Evolutionary conservation across 164 flowering plant species (phyloP).

Genomic region (Euptelea pleiosperma): DNA sequence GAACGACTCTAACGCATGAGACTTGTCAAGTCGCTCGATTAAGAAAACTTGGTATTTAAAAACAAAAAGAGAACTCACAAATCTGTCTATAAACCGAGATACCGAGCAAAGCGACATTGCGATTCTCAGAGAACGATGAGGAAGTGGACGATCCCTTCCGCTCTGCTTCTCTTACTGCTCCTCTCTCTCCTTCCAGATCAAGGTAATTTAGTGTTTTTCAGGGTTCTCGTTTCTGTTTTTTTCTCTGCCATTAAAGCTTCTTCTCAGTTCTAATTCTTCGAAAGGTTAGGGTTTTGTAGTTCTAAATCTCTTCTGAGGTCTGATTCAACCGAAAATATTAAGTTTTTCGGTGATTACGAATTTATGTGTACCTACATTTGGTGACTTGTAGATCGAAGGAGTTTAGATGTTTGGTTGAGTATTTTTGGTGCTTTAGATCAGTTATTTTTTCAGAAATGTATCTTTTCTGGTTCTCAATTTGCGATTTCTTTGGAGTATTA

Average conservation of each 20-base stretch:
- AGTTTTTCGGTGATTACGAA: too few relatives aligned
- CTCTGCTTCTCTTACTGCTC: conserved; percentile 59
- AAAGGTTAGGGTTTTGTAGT: background rate
- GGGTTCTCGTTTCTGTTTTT: conserved; percentile 1
- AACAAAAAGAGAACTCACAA: conserved; percentile 3
- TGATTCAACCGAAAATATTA: too few relatives aligned
- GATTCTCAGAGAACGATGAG: conserved; percentile 38
- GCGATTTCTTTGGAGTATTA: too few relatives aligned
- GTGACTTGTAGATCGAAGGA: too few relatives aligned
- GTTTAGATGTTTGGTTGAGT: too few relatives aligned
- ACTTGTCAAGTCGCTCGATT: conserved; percentile 6
- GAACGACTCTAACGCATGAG: background rate
- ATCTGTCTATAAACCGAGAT: too few relatives aligned
- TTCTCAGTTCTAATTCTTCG: background rate
- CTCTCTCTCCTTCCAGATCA: conserved; percentile 78
- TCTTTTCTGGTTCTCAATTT: too few relatives aligned
- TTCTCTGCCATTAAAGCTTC: background rate
- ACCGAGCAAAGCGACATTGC: conserved; percentile 2
- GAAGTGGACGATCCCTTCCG: conserved; percentile 85
- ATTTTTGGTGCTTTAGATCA: too few relatives aligned
- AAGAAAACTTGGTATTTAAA: background rate
- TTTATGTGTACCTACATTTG: too few relatives aligned
- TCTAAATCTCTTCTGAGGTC: too few relatives aligned
- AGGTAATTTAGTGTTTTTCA: conserved; percentile 48
- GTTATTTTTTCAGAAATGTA: too few relatives aligned